A percentile compares a stretch with the other conserved stretches of the same genome.
Conservation (phyloP, 179 eudicot species). For the Beta lomatogona region DNA sequence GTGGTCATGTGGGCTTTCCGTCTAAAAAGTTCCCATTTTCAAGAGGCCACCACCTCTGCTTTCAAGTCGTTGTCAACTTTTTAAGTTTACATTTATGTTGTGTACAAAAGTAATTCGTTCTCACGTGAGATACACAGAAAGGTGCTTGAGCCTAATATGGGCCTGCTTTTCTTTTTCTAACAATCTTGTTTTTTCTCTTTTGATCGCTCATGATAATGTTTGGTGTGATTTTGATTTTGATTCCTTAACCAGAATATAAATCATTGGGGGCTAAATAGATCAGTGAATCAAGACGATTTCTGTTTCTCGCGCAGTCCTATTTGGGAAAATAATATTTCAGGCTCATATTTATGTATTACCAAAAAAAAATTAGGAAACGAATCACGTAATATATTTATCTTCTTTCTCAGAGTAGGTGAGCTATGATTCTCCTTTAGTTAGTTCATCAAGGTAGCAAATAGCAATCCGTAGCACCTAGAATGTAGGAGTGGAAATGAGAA, state of each 20-base stretch:
- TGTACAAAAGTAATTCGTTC: not conserved
- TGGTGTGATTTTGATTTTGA: not conserved
- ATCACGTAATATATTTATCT: no score
- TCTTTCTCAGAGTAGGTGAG: no score
- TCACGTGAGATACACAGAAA: not conserved
- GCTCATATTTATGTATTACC: not conserved
- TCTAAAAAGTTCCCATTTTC: not conserved
- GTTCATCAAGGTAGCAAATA: no score
- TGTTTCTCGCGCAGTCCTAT: not conserved
- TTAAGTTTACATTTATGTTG: not conserved
- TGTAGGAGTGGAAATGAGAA: no score
- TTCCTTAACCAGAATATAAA: slow-evolving; percentile 4
- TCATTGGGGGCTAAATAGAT: not conserved
- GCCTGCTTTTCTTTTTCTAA: not conserved
- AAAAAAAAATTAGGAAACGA: not conserved
- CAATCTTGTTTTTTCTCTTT: not conserved
- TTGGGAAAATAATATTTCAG: not conserved
- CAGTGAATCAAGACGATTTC: not conserved
- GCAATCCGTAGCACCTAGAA: no score
- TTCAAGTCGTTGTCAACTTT: not conserved
- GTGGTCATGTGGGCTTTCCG: no score
- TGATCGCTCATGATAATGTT: not conserved
- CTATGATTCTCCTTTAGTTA: no score
- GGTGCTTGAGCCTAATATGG: not conserved
- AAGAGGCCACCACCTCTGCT: not conserved